phyloP scores from a whole-genome alignment of 1,139 yeast species.

The Scheffersomyces insectosa region DNA sequence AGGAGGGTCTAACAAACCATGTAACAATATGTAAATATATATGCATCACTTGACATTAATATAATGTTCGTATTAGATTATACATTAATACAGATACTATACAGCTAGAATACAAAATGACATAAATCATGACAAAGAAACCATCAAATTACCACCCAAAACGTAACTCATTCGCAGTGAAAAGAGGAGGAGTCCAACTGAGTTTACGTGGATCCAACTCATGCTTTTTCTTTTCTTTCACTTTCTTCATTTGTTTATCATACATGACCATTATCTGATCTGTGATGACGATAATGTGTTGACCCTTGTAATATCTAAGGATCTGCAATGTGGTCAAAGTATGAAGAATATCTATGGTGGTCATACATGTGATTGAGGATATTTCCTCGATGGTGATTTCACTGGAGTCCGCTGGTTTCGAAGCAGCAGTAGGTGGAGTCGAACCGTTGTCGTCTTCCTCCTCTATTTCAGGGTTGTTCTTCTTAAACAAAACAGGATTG shows the following conservation, averaged over 20 bases:
- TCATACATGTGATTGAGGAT: slow-evolving; percentile 85
- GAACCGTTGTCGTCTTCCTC: slow-evolving; percentile 30
- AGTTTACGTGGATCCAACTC: slow-evolving; percentile 71
- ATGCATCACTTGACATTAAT: no score
- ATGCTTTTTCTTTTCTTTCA: slow-evolving; percentile 68
- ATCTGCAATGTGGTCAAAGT: slow-evolving; percentile 90
- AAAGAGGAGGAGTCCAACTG: slow-evolving; percentile 93
- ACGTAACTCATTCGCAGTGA: slow-evolving; percentile 92
- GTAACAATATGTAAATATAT: no score
- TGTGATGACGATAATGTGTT: slow-evolving; percentile 88
- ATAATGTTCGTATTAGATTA: no score
- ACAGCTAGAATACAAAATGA: no score
- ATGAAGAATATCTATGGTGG: slow-evolving; percentile 92
- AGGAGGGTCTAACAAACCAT: no score
- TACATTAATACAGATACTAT: no score
- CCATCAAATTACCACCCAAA: slow-evolving; percentile 74
- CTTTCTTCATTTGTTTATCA: slow-evolving; percentile 63
- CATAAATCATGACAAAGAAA: no score
- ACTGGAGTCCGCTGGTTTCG: slow-evolving; percentile 30
- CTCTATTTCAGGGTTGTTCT: slow-evolving; percentile 35
- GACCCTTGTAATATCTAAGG: slow-evolving; percentile 91
- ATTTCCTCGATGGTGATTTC: slow-evolving; percentile 94
- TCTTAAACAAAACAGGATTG: slow-evolving; percentile 38
- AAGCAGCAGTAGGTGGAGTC: slow-evolving; percentile 23
- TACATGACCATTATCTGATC: slow-evolving; percentile 79